These are phyloP conservation scores for Dactylonectria estremocensis DNA, from an alignment of 2,329 filamentous ascomycete species.

Conservation along the genomic window DNA sequence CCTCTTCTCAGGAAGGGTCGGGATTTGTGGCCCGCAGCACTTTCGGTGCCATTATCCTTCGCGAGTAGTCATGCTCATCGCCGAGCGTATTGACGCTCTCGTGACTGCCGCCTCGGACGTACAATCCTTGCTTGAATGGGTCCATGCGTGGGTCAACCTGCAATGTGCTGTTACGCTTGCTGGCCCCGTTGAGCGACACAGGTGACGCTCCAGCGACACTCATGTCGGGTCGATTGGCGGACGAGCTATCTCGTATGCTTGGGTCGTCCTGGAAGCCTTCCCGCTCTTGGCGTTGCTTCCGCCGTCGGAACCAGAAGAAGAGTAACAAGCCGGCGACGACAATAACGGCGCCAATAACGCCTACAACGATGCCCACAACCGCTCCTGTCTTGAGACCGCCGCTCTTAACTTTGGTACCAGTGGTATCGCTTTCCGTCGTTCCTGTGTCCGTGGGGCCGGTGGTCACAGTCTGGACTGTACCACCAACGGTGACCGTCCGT, in stretches of 20 bases:
- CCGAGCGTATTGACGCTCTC: conserved; percentile 76
- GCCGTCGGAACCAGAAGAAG: conserved; percentile 63
- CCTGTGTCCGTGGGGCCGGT: conserved; percentile 60
- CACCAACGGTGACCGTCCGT: conserved; percentile 69
- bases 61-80: conserved; percentile 77
- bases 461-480: conserved; percentile 69
- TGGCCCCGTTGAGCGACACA: conserved; percentile 54
- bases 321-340: conserved; percentile 55
- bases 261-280: conserved; percentile 61
- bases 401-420: conserved; percentile 36
- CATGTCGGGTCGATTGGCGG: conserved; percentile 65
- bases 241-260: conserved; percentile 66
- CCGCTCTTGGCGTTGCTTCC: conserved; percentile 60
- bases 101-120: conserved; percentile 71
- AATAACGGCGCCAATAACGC: conserved; percentile 62
- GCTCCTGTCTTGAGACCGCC: conserved; percentile 61
- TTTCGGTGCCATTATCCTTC: conserved; percentile 69
- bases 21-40: conserved; percentile 76
- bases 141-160: conserved; percentile 76
- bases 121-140: conserved; percentile 71
- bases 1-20: conserved; percentile 59
- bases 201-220: conserved; percentile 50
- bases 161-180: conserved; percentile 68
- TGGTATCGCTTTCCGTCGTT: conserved; percentile 39
- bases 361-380: conserved; percentile 68